Percentiles rank a stretch among this genome's conserved stretches.
phyloP scores from a whole-genome alignment of 2,329 filamentous ascomycete species.

The Fusarium luffae region DNA sequence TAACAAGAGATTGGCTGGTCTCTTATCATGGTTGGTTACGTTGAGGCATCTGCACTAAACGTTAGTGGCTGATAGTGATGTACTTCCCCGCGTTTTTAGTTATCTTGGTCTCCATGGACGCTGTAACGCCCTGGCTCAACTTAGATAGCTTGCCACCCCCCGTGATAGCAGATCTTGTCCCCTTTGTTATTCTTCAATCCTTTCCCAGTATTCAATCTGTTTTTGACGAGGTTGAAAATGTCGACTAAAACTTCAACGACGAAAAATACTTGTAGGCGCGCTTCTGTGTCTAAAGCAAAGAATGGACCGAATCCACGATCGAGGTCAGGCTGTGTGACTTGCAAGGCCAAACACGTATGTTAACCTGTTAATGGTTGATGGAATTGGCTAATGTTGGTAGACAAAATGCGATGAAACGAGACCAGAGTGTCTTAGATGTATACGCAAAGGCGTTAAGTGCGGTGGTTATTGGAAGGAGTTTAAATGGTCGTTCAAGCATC shows the following conservation, averaged over 20 bases:
- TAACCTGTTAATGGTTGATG: neutral
- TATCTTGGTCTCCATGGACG: conserved; percentile 27
- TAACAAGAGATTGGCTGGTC: neutral
- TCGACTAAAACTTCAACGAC: conserved; percentile 21
- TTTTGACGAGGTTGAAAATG: neutral
- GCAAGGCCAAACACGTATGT: conserved; percentile 47
- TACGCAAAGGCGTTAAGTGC: conserved; percentile 45
- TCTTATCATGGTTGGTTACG: conserved; percentile 29
- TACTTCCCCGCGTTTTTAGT: conserved; percentile 36
- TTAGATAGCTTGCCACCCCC: conserved; percentile 26
- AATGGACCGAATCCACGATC: conserved; percentile 41
- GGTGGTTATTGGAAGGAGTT: conserved; percentile 48
- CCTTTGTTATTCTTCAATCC: neutral
- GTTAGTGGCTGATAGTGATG: conserved; percentile 39
- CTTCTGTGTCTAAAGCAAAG: conserved; percentile 17
- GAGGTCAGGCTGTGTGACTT: conserved; percentile 48
- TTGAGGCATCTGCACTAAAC: neutral
- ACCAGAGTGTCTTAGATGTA: conserved; percentile 45
- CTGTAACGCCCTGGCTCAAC: neutral
- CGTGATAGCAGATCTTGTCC: conserved; percentile 12
- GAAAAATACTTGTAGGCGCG: conserved; percentile 22
- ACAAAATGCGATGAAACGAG: conserved; percentile 49
- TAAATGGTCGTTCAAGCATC: conserved; percentile 57
- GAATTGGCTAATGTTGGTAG: conserved; percentile 12
- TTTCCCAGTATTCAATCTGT: too few species aligned